Percentiles rank a stretch among this genome's conserved stretches.
Conservation (phyloP, 306 rosid species). For the Lathyrus tuberosus region DNA sequence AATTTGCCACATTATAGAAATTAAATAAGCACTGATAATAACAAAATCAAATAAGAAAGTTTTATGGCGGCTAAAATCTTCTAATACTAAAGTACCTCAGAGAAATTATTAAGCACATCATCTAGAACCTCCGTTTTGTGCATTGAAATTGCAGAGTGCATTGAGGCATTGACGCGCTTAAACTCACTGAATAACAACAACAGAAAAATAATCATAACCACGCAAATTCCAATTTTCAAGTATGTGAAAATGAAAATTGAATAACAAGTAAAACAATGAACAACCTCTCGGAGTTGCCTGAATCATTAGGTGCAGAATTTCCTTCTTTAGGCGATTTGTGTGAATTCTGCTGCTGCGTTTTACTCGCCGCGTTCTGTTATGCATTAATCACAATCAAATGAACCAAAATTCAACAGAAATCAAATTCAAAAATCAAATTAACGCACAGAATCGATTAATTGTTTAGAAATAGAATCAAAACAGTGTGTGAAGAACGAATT, state of each 20-base stretch:
- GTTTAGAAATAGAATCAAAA: background rate
- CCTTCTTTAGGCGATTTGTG: conserved; percentile 46
- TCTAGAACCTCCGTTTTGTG: conserved; percentile 76
- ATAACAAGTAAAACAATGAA: conserved; percentile 31
- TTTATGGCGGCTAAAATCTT: background rate
- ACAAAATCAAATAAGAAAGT: conserved; percentile 4
- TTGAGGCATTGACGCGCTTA: conserved; percentile 63
- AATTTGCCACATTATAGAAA: conserved; percentile 13
- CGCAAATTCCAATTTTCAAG: conserved; percentile 15
- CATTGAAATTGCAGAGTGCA: conserved; percentile 81
- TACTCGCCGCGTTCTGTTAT: conserved; percentile 52
- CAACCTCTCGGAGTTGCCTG: conserved; percentile 65
- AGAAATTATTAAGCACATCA: conserved; percentile 66
- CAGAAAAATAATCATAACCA: background rate
- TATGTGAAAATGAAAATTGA: background rate
- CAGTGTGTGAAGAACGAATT: background rate
- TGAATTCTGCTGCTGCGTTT: conserved; percentile 44
- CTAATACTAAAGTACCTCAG: conserved; percentile 53
- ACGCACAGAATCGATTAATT: conserved; percentile 1
- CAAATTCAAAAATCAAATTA: conserved; percentile 1
- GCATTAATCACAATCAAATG: conserved; percentile 26
- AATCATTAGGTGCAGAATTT: conserved; percentile 36
- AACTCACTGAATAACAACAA: conserved; percentile 52
- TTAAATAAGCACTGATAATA: conserved; percentile 11
- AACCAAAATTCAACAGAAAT: conserved; percentile 5